Conservation (phyloP, 129 eudicot species). For the Ambrosia artemisiifolia region DNA sequence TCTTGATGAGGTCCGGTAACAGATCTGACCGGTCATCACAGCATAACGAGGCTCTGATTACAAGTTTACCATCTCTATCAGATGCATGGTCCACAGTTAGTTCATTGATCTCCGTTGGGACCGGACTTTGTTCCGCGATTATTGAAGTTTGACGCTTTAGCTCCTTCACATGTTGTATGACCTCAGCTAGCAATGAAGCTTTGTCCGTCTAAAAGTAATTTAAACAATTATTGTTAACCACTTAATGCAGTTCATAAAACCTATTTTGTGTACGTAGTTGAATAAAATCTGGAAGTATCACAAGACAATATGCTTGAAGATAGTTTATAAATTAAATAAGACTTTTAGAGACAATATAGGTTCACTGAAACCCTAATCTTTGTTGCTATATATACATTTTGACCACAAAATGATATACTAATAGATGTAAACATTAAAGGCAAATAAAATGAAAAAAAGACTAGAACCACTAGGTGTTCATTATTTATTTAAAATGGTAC, state of each 20-base stretch:
- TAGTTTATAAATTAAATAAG: background rate
- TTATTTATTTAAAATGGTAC: no score
- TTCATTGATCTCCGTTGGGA: conserved; percentile 82
- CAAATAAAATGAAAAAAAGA: no score
- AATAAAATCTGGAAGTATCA: background rate
- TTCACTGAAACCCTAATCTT: background rate
- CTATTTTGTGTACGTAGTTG: no score
- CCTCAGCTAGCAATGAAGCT: conserved; percentile 95
- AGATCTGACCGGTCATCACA: conserved; percentile 84
- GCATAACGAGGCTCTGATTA: conserved; percentile 75
- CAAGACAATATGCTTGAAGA: background rate
- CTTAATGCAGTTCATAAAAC: background rate
- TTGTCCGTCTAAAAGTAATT: conserved; percentile 75
- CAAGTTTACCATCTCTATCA: conserved; percentile 51
- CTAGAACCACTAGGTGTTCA: background rate
- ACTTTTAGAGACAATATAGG: no score
- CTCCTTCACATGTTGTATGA: conserved; percentile 93
- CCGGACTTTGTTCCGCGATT: conserved; percentile 56
- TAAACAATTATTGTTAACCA: background rate
- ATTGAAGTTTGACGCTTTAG: conserved; percentile 73
- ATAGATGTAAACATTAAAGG: background rate
- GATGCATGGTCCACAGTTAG: conserved; percentile 57
- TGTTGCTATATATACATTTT: background rate
- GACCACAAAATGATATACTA: background rate
- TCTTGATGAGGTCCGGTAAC: conserved; percentile 76